Evolutionary conservation across 768 basidiomycete species (phyloP), one percentile per base, ranked within the genome.

Genomic region (Leccinum barrowsii): DNA sequence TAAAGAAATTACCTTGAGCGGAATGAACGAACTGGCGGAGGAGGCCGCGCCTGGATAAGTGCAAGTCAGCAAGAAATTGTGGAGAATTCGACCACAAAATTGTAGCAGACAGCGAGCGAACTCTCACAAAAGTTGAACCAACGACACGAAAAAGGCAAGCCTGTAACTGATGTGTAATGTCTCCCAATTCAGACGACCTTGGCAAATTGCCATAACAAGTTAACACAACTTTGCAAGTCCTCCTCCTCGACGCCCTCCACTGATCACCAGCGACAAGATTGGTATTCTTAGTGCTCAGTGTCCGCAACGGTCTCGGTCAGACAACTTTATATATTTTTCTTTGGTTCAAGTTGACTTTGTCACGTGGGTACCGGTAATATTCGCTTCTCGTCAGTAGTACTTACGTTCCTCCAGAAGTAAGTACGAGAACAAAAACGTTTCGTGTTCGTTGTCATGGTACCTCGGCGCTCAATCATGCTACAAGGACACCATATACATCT

Each of bases 21-120:
- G 75, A 86, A 85, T 62, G 85, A 87, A 68, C 73, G 83, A 81
- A 71, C 72, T 70, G 66, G 78, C 83, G 84, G 84, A 86, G 84
- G 85, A 84, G 83, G 85, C 85, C 85, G 84, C 78, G 77, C 85
- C 84, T 84, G 74, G 68, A 54, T 58, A 53, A 40, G 58, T 63
- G 58, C 55, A 59, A 15, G 64, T 63, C 54, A 59, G 53, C 48
- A 26, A 47, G 52, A 54, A 52, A 53, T 26, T 42, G 51, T 50
- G 42, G 37, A 7, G 28, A 11, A 13, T 10, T 48, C 52, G 21
- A 37, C n/a, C 22, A 56, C 34, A 35, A 42, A 47, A 34, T 52
- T 54, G 34, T 50, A 42, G 47, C 50, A 40, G 42, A 47, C 54
- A n/a, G 22, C 11, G 35, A 67, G 63, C 54, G 60, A 65, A 57